Evolutionary conservation across 2,329 filamentous ascomycete genomes (phyloP), one percentile per base, ranked within the genome.

Genomic region (Malbranchea zuffiana): DNA sequence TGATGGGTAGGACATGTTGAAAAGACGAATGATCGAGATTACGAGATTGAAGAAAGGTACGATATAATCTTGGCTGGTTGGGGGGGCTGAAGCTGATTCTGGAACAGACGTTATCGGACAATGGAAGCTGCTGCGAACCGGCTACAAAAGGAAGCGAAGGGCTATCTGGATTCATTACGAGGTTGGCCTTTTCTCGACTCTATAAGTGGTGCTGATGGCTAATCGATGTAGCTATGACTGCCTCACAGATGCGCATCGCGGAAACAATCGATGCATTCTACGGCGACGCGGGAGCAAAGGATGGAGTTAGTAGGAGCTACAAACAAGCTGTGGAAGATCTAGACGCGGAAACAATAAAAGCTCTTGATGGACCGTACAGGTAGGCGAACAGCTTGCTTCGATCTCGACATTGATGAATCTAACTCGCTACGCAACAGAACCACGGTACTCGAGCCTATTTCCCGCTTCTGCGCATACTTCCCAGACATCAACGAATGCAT

Each of bases 191-290:
- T 10, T 35, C 3, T n/a, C 13, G 16, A 12, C 12, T 12, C 20
- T 3, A 7, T 3, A 3, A 19, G 5, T 13, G 17, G 18, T 25
- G 5, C 26, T 16, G 2, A 19, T 10, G 24, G 16, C 24, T 18
- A 27, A n/a, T 21, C 4, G 23, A 7, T 36, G 4, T 48, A 86
- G 88, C 90, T 49, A 98, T 98, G 90, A 98, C 90, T 11, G 88
- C 90, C 35, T 95, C 87, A 37, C 90, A 98, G 65, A 96, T 98
- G 88, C 81, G 88, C 56, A 96, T 98, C 60, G 90, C 90, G 47
- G 90, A 98, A 63, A 98, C 90, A 13, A 98, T 98, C 62, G 90
- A 98, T 65, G 90, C 90, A 26, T 98, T 98, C 63, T 98, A 98
- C 65, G 90, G 90, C 39, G 90, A 98, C 57, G 80, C 87, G 1